Evolutionary conservation across 495 filamentous ascomycete species (phyloP).

Genomic region (Aspergillus baeticus): DNA sequence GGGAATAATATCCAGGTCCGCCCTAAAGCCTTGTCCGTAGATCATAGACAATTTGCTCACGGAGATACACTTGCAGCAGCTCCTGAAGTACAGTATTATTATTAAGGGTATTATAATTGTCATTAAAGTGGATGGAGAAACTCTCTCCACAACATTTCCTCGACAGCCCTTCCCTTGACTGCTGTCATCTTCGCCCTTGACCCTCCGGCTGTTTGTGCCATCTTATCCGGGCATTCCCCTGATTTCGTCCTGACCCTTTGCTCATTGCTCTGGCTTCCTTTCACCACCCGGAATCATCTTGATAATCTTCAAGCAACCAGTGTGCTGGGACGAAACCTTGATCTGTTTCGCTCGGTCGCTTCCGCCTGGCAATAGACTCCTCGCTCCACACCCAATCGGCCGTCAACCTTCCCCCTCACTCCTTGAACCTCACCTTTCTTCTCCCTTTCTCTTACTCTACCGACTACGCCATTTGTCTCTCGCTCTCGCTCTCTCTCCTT

Average conservation of each 20-base stretch:
- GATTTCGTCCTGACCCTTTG: not conserved
- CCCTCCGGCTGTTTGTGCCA: constrained; percentile 8
- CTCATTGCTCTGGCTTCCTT: not conserved
- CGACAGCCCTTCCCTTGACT: not conserved
- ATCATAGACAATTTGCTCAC: no score
- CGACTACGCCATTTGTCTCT: constrained; percentile 5
- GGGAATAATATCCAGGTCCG: no score
- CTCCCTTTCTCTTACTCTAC: constrained; percentile 16
- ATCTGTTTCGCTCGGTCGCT: constrained; percentile 26
- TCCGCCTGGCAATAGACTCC: constrained; percentile 21
- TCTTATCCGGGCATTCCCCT: constrained; percentile 13
- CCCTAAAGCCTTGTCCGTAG: no score
- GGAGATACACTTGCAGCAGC: not conserved
- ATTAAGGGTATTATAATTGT: not conserved
- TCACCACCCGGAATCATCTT: not conserved
- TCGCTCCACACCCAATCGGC: constrained; percentile 28
- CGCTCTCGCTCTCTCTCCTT: not conserved
- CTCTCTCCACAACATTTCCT: not conserved
- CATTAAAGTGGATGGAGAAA: not conserved
- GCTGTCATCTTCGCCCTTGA: constrained; percentile 14
- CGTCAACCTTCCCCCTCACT: constrained; percentile 10
- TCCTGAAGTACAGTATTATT: not conserved
- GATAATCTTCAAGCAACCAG: constrained; percentile 4
- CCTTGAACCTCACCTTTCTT: not conserved
- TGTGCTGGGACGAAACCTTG: constrained; percentile 22